phyloP scores from a whole-genome alignment of 257 asterid species.

The Buddleja alternifolia region DNA sequence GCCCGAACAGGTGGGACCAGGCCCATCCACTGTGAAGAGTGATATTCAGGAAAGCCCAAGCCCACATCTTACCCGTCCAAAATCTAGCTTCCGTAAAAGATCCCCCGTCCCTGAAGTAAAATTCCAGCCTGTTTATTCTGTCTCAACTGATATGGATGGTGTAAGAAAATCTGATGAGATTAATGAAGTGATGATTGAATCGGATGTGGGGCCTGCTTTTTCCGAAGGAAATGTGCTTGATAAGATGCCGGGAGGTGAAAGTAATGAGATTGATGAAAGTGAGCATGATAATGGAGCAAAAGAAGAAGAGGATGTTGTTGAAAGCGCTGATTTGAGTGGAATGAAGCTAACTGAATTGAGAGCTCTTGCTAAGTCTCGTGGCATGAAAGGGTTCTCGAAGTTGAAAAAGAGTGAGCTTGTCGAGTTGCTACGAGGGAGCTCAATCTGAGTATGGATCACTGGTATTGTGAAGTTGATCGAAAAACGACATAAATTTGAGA shows the following conservation, averaged over 20 bases:
- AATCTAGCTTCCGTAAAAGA: constrained; percentile 70
- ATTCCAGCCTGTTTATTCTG: constrained; percentile 52
- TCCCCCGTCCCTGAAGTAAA: constrained; percentile 76
- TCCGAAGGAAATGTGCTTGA: constrained; percentile 43
- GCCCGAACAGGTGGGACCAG: constrained; percentile 36
- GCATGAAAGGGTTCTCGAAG: constrained; percentile 74
- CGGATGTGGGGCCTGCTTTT: constrained; percentile 24
- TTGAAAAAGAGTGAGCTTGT: constrained; percentile 64
- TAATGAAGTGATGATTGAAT: constrained; percentile 26
- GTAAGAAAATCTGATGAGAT: constrained; percentile 24
- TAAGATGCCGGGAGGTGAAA: constrained; percentile 45
- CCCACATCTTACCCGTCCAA: constrained; percentile 61
- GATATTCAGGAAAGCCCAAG: constrained; percentile 45
- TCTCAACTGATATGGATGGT: constrained; percentile 30
- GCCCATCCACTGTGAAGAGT: constrained; percentile 41
- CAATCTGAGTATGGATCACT: no score
- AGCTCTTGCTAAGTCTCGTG: constrained; percentile 70
- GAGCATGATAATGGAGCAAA: constrained; percentile 36
- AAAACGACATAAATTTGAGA: no score
- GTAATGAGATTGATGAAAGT: constrained; percentile 35
- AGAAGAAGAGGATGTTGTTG: constrained; percentile 30
- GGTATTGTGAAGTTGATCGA: no score
- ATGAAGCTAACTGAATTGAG: constrained; percentile 68
- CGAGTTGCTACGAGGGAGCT: constrained; percentile 37
- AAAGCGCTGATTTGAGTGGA: constrained; percentile 34